Conservation (phyloP, 371 early-diverging fungal species). For the Choanephora cucurbitarum region DNA sequence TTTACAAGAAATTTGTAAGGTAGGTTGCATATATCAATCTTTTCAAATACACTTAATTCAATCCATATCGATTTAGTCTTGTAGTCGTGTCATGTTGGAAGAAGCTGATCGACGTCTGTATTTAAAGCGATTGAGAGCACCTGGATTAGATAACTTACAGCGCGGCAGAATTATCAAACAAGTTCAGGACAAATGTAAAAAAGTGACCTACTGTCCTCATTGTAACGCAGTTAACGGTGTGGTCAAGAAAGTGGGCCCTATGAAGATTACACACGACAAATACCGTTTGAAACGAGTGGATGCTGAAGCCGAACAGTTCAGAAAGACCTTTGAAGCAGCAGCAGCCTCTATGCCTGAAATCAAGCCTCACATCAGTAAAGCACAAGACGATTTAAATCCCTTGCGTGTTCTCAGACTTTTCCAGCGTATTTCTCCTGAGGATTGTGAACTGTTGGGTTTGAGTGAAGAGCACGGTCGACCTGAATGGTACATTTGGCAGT, state of each 20-base stretch:
- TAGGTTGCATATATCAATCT: too few species aligned
- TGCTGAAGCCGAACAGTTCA: slow-evolving; percentile 74
- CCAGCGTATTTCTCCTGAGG: slow-evolving; percentile 86
- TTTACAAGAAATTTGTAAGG: slow-evolving; percentile 98
- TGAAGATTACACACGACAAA: slow-evolving; percentile 97
- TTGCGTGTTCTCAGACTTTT: slow-evolving; percentile 86
- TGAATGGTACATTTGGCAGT: slow-evolving; percentile 91
- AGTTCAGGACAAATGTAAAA: slow-evolving; percentile 89
- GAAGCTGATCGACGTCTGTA: slow-evolving; percentile 78
- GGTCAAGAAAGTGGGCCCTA: slow-evolving; percentile 95
- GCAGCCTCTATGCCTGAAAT: slow-evolving; percentile 73
- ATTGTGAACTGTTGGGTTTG: slow-evolving; percentile 94
- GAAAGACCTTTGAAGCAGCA: slow-evolving; percentile 75
- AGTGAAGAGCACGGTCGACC: slow-evolving; percentile 87
- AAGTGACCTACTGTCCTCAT: slow-evolving; percentile 83
- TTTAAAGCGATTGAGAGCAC: slow-evolving; percentile 73
- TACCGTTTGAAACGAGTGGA: slow-evolving; percentile 79
- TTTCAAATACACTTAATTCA: too few species aligned
- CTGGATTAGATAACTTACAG: slow-evolving; percentile 81
- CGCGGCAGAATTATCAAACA: slow-evolving; percentile 80
- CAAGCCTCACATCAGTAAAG: slow-evolving; percentile 76
- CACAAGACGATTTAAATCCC: slow-evolving; percentile 97
- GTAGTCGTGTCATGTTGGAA: slow-evolving; percentile 85
- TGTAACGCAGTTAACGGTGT: slow-evolving; percentile 89
- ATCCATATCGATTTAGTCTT: slow-evolving; percentile 55